Evolutionary conservation across 1,284 basidiomycete species (phyloP).

Genomic region (Boletellus dicymbophilus): DNA sequence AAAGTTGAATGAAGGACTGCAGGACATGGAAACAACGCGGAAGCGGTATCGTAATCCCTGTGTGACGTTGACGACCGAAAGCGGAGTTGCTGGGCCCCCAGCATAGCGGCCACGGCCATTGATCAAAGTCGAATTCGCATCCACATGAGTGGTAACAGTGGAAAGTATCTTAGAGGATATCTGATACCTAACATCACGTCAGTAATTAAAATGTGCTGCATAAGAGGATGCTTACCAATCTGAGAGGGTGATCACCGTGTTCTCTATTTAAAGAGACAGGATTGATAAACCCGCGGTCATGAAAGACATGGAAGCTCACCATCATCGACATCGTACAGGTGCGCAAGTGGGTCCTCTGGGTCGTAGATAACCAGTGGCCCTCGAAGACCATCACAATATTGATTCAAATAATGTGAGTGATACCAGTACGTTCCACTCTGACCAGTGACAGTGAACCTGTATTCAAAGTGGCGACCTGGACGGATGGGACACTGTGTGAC

Average conservation of each 20-base stretch:
- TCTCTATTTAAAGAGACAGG: constrained; percentile 17
- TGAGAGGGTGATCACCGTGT: constrained; percentile 31
- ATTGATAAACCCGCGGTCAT: not conserved
- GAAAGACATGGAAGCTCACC: constrained; percentile 19
- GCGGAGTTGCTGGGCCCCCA: constrained; percentile 30
- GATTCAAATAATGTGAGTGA: constrained; percentile 31
- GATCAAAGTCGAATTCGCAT: constrained; percentile 44
- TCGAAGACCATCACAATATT: constrained; percentile 49
- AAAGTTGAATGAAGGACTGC: constrained; percentile 38
- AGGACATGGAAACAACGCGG: constrained; percentile 37
- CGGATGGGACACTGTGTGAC: constrained; percentile 38
- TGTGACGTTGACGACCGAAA: constrained; percentile 36
- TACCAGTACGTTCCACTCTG: constrained; percentile 38
- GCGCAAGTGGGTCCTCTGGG: constrained; percentile 34
- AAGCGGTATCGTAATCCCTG: constrained; percentile 33
- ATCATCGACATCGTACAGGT: constrained; percentile 42
- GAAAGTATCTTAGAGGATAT: constrained; percentile 14
- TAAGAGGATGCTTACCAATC: constrained; percentile 26
- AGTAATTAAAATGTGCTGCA: not conserved
- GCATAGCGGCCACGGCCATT: constrained; percentile 49
- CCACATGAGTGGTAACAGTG: not conserved
- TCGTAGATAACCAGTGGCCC: constrained; percentile 44
- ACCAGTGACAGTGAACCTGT: constrained; percentile 19
- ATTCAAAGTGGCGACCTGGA: constrained; percentile 20
- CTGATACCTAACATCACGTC: constrained; percentile 30